Evolutionary conservation across 805 yeast species (phyloP).

Genomic region (Pichia kluyveri): DNA sequence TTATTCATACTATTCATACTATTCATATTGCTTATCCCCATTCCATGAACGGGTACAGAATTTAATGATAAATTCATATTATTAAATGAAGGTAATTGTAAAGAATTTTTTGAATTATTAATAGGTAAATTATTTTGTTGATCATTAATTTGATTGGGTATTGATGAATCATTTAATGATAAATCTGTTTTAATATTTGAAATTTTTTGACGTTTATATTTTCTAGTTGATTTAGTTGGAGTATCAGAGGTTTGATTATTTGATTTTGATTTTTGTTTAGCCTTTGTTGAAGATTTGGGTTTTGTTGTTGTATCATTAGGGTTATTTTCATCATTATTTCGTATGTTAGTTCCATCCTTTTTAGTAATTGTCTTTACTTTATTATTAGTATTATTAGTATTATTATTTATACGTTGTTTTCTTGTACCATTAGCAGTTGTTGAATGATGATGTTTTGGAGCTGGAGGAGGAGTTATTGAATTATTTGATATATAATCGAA

Average conservation of each 20-base stretch:
- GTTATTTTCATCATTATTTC: neutral
- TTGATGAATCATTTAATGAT: neutral
- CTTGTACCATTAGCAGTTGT: constrained; percentile 34
- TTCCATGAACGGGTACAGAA: neutral
- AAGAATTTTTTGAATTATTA: neutral
- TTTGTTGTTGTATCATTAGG: neutral
- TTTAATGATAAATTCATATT: neutral
- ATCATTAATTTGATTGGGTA: neutral
- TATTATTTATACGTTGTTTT: constrained; percentile 11
- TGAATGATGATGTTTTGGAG: constrained; percentile 61
- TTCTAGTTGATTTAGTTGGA: neutral
- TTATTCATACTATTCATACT: neutral
- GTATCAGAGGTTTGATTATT: constrained; percentile 3
- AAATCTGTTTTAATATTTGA: neutral
- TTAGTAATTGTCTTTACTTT: neutral
- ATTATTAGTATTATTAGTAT: neutral
- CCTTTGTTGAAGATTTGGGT: neutral
- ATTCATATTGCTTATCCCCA: neutral
- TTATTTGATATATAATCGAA: constrained; percentile 53
- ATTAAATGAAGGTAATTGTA: neutral
- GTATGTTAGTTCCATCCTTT: neutral
- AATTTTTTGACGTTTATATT: constrained; percentile 3
- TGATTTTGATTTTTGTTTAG: neutral
- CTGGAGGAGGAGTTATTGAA: constrained; percentile 44
- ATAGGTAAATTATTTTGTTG: neutral